phyloP scores from a whole-genome alignment of 2,329 filamentous ascomycete genomes.

The Phyllosticta citribraziliensis region DNA sequence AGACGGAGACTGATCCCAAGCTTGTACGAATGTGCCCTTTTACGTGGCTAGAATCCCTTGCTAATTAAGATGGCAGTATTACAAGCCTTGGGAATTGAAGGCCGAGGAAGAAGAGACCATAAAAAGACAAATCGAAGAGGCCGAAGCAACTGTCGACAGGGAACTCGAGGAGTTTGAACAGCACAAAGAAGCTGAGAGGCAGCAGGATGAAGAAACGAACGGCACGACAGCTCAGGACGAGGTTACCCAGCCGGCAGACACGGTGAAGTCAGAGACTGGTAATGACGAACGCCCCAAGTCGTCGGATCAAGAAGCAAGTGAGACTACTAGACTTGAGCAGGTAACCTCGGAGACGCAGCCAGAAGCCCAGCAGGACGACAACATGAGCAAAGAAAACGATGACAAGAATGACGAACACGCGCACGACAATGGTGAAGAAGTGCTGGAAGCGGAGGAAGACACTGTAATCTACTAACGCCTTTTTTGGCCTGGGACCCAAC shows the following conservation, averaged over 20 bases:
- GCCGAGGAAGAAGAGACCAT: slow-evolving; percentile 60
- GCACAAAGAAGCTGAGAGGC: slow-evolving; percentile 18
- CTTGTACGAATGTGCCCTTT: slow-evolving; percentile 49
- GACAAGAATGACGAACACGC: slow-evolving; percentile 15
- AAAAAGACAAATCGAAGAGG: slow-evolving; percentile 57
- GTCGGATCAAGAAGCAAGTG: slow-evolving; percentile 4
- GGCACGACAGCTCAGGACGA: neutral
- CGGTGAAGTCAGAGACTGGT: slow-evolving; percentile 13
- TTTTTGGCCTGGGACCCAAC: neutral
- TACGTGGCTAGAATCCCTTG: neutral
- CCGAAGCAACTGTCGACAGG: slow-evolving; percentile 51
- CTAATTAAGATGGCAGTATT: slow-evolving; percentile 51
- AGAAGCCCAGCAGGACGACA: slow-evolving; percentile 9
- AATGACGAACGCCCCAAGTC: slow-evolving; percentile 19
- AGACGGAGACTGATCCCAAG: slow-evolving; percentile 60
- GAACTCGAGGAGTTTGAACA: slow-evolving; percentile 56
- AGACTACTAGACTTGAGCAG: neutral
- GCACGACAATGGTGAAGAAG: slow-evolving; percentile 62
- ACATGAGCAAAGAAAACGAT: slow-evolving; percentile 20
- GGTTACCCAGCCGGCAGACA: neutral
- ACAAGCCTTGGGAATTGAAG: slow-evolving; percentile 71
- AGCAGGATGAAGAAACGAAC: slow-evolving; percentile 9
- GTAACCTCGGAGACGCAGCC: neutral
- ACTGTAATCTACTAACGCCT: slow-evolving; percentile 70
- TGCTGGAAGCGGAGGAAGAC: slow-evolving; percentile 80